A percentile compares a stretch with the other conserved stretches of the same genome.
These are phyloP conservation scores for Solanum clarkiae DNA, from an alignment of 257 asterid species.

Conservation along the genomic window DNA sequence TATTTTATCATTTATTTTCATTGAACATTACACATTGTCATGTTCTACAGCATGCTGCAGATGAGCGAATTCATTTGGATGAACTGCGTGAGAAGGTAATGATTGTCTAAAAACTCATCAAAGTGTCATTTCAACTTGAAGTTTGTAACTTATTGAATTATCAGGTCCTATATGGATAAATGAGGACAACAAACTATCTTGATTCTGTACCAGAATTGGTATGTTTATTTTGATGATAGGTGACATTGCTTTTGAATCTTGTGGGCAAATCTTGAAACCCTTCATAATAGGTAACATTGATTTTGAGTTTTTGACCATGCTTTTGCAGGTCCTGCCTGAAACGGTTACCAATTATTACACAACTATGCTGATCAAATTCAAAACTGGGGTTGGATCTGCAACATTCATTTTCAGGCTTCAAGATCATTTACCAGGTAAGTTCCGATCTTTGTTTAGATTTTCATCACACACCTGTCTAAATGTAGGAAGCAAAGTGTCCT, in stretches of 20 bases:
- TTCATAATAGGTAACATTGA: not conserved
- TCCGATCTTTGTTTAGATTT: not conserved
- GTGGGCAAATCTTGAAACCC: not conserved
- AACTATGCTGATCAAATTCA: constrained; percentile 63
- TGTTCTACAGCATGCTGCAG: constrained; percentile 87
- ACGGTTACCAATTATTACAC: constrained; percentile 71
- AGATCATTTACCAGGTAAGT: constrained; percentile 61
- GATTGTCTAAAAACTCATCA: constrained; percentile 2
- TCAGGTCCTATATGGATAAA: constrained; percentile 78
- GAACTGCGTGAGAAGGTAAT: constrained; percentile 70
- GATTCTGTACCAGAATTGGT: constrained; percentile 75
- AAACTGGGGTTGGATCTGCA: constrained; percentile 95
- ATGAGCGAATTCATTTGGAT: constrained; percentile 89
- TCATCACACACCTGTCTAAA: too few relatives aligned
- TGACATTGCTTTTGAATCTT: not conserved
- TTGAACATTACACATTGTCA: constrained; percentile 1
- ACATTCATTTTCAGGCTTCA: constrained; percentile 44
- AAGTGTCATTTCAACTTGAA: not conserved
- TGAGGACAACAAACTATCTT: constrained; percentile 55
- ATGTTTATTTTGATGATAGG: constrained; percentile 7
- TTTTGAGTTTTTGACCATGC: constrained; percentile 1
- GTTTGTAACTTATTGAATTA: not conserved
- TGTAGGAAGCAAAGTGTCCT: not conserved
- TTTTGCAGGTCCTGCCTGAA: constrained; percentile 70
- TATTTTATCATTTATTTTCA: not conserved